Base-by-base conservation (phyloP, 2,329 filamentous ascomycete genomes). In the Xylariaceae sp. region DNA sequence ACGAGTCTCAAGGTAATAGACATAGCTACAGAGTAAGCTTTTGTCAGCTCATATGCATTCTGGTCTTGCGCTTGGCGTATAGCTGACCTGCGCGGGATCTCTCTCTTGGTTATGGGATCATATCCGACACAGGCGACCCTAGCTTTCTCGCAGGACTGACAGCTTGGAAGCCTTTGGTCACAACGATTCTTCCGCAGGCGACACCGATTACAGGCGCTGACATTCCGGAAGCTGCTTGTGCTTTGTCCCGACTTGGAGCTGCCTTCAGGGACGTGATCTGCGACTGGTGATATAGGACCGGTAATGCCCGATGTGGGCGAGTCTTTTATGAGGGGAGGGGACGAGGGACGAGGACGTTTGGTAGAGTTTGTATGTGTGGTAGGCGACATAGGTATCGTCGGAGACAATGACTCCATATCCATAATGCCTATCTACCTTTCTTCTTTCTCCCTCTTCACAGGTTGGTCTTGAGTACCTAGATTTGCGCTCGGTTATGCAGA, bases 171-270 rank as follows among this genome's bases (percentile, higher is more conserved):
- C 54, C 86, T 85, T 75, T 96, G 92, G 68, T 97, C 92, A 68
- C 92, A 97, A 42, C 90, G 79, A 64, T 96, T 97, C 74, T 97
- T 97, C 60, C 92, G 81, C 64, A 94, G 71, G 37, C 92, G 81
- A 67, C 92, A 97, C 33, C 90, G 82, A 71, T 96, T 95, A 69
- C 92, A 97, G 45, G 92, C 92, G 65, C 88, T 94, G 54, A 97
- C 92, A 65, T 91, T 92, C 58, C 87, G 83, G 61, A 92, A 92
- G 55, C 75, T 83, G 64, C 75, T 82, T 20, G 47, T 53, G 64
- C 78, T 80, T 64, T 82, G 77, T 8, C 75, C 75, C 12, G 71
- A 65, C 58, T 78, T 80, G 32, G 60, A 61, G 35, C 51, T 48
- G n/a, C 54, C 58, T 42, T 61, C 54, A 40, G 59, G 59, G 40